Conservation (phyloP, 2,329 filamentous ascomycete genomes). For the Fusarium sp. region DNA sequence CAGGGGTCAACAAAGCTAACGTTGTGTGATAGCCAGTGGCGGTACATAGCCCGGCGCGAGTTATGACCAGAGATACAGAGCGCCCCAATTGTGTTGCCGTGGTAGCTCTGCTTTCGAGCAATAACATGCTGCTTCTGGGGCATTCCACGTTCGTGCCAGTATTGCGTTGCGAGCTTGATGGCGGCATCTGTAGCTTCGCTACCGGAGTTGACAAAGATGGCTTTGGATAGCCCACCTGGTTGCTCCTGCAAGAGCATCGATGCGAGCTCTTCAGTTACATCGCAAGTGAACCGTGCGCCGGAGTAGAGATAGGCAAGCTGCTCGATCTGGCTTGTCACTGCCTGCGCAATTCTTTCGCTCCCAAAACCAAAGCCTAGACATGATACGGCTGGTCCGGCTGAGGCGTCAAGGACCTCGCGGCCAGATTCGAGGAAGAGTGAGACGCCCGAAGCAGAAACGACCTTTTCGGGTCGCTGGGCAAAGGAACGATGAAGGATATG, state of each 20-base stretch:
- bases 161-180: constrained; percentile 44
- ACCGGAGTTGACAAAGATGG: constrained; percentile 9
- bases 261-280: constrained; percentile 51
- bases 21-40: constrained; percentile 34
- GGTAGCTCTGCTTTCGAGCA: constrained; percentile 62
- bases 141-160: constrained; percentile 59
- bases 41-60: constrained; percentile 27
- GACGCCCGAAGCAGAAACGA: constrained; percentile 5
- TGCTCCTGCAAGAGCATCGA: constrained; percentile 43
- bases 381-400: neutral
- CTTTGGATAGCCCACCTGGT: constrained; percentile 8
- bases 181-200: constrained; percentile 7
- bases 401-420: constrained; percentile 9
- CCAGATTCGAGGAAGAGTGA: constrained; percentile 16
- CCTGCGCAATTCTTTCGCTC: neutral
- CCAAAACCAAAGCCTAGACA: constrained; percentile 15
- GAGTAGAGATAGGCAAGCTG: constrained; percentile 33
- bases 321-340: constrained; percentile 13
- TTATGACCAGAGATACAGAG: constrained; percentile 56
- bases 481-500: constrained; percentile 9
- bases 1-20: constrained; percentile 46
- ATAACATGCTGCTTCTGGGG: constrained; percentile 59
- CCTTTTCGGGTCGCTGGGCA: neutral
- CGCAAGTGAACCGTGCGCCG: constrained; percentile 34
- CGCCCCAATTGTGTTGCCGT: constrained; percentile 65